Evolutionary conservation across 108 stramenopile genomes (phyloP).

Genomic region (Skeletonema potamos): DNA sequence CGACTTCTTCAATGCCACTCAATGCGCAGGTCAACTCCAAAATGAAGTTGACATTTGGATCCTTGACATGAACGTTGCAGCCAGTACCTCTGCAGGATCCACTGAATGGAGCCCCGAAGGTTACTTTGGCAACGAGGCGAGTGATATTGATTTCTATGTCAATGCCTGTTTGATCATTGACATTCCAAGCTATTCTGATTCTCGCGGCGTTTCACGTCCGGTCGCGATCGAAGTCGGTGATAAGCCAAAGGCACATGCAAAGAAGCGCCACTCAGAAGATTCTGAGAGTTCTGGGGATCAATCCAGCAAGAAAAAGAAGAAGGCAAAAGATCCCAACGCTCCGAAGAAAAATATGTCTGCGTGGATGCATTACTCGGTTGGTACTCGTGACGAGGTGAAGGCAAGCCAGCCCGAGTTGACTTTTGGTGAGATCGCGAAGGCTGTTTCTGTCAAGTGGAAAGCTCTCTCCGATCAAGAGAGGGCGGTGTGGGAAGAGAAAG

Average conservation of each 20-base stretch:
- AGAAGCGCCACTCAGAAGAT: background rate
- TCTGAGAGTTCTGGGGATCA: background rate
- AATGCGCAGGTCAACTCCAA: background rate
- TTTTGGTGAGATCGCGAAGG: conserved; percentile 73
- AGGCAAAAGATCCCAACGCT: conserved; percentile 73
- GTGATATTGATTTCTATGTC: background rate
- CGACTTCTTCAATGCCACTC: background rate
- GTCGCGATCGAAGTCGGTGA: background rate
- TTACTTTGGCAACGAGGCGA: conserved; percentile 12
- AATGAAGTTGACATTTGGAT: conserved; percentile 5
- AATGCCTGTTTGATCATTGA: conserved; percentile 1
- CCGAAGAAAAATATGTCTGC: conserved; percentile 72
- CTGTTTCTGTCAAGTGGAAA: conserved; percentile 75
- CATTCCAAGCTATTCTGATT: background rate
- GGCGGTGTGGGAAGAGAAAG: conserved; percentile 67
- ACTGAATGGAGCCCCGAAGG: conserved; percentile 2
- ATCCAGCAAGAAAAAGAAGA: conserved; percentile 36
- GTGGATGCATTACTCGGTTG: conserved; percentile 73
- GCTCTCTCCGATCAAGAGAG: conserved; percentile 57
- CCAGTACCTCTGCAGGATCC: background rate
- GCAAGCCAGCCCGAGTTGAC: conserved; percentile 67
- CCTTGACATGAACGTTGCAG: background rate
- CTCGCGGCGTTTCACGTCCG: background rate
- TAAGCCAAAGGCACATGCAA: background rate
- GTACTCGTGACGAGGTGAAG: conserved; percentile 60